Conservation (phyloP, 768 basidiomycete species). For the Russula dissimulans region DNA sequence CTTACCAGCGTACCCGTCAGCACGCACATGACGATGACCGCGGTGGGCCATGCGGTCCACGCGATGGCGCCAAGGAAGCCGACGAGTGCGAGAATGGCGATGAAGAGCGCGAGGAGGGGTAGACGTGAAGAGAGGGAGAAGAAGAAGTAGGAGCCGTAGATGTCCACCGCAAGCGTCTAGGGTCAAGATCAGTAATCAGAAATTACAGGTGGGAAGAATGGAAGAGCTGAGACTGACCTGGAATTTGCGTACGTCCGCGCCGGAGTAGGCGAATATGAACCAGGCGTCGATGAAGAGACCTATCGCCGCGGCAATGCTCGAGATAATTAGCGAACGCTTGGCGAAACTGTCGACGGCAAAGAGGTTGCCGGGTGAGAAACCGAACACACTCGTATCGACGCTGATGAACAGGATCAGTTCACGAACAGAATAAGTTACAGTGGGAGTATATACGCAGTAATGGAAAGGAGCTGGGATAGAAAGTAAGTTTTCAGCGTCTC, state of each 20-base stretch:
- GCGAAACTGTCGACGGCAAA: constrained; percentile 43
- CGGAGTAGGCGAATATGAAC: constrained; percentile 56
- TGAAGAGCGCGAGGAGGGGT: constrained; percentile 52
- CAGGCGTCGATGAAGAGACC: constrained; percentile 56
- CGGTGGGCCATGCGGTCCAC: constrained; percentile 53
- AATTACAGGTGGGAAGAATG: background rate
- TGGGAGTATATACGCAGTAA: constrained; percentile 41
- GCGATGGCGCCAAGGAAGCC: constrained; percentile 52
- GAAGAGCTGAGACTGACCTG: constrained; percentile 33
- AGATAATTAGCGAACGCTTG: constrained; percentile 44
- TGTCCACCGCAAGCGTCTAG: constrained; percentile 42
- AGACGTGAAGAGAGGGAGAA: constrained; percentile 59
- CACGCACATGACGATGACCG: constrained; percentile 50
- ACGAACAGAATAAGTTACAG: background rate
- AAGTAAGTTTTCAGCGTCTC: background rate
- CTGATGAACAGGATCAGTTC: constrained; percentile 20
- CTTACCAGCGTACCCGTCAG: constrained; percentile 48
- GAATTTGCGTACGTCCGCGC: constrained; percentile 43
- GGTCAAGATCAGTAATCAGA: background rate
- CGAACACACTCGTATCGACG: constrained; percentile 50
- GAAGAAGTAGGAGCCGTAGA: constrained; percentile 56
- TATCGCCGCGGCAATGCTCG: constrained; percentile 51
- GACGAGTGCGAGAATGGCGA: constrained; percentile 49
- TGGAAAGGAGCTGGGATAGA: constrained; percentile 42
- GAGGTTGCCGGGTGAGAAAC: constrained; percentile 41